Conservation (phyloP, 257 asterid species). For the Nicotiana tabacum region DNA sequence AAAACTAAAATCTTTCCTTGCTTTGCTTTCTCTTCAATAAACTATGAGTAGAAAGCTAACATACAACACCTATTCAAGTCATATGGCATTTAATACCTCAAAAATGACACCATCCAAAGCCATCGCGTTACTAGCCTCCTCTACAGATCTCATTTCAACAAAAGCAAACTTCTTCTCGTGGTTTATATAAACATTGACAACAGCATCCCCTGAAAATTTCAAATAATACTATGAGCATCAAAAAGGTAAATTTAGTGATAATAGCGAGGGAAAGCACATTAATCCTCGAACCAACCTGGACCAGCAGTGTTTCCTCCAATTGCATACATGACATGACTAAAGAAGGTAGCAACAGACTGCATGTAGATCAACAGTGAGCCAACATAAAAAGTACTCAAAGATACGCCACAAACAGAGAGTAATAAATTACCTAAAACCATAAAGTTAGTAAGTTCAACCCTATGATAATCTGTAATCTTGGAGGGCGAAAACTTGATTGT, state of each 20-base stretch:
- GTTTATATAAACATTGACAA: constrained; percentile 82
- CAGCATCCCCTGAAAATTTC: constrained; percentile 82
- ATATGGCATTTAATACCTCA: constrained; percentile 46
- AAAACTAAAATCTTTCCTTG: neutral
- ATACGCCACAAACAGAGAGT: neutral
- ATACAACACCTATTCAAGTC: neutral
- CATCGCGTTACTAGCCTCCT: constrained; percentile 99
- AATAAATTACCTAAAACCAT: neutral
- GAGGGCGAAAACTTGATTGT: neutral
- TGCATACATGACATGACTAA: constrained; percentile 94
- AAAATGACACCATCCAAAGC: constrained; percentile 94
- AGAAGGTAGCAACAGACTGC: constrained; percentile 91
- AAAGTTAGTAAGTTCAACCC: neutral
- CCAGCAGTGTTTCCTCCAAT: constrained; percentile 98
- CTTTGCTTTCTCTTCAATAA: neutral
- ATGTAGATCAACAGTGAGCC: neutral
- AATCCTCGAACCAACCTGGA: constrained; percentile 53
- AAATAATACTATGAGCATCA: neutral
- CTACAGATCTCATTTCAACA: constrained; percentile 98
- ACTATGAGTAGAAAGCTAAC: neutral
- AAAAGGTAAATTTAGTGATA: neutral
- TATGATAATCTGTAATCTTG: neutral
- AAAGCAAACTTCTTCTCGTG: constrained; percentile 96
- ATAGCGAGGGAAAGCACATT: neutral
- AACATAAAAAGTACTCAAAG: neutral